Evolutionary conservation across 495 filamentous ascomycete genomes (phyloP), one percentile per base, ranked within the genome.

Genomic region (Penicillium turbatum): DNA sequence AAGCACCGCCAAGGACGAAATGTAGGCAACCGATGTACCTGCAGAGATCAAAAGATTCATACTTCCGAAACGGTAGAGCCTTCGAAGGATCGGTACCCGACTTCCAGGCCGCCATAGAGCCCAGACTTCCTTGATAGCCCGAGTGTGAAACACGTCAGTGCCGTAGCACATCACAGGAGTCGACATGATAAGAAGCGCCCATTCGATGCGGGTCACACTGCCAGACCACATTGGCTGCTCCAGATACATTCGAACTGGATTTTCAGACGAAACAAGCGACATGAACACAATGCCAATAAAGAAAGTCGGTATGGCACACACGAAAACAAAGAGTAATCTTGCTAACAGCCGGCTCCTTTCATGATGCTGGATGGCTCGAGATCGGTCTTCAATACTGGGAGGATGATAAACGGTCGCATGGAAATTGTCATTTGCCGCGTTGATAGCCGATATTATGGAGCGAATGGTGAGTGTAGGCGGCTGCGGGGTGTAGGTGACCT

Each of bases 21-120:
- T 74, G 62, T 97, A 97, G 1, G 92, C 92, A 41, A 97, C 88
- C 5, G 83, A 83, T 0, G 93, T 96, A 8, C 93, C 92, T 12
- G 92, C 75, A 9, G 88, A 95, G 61, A 97, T 88, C 52, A 97
- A 78, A 66, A 93, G 84, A 61, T 96, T 95, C 92, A 97, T 97
- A 70, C 91, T 96, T 12, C 92, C 92, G 60, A 97, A 97, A 12
- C 89, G 83, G 59, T 91, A 92, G 58, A 97, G 91, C 15, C 93
- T 76, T 51, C 85, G 80, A 17, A 88, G 60, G 9, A 95, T 63
- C 0, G 92, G 91, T 2, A 86, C 83, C 8, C 77, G 81, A 66
- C 90, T 97, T 39, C 84, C 80, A n/a, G 70, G 83, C 29, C 89
- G 77, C 92, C 92, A 97, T 21, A 96, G 68, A 0, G 85, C 80